Evolutionary conservation across 2,329 filamentous ascomycete genomes (phyloP), one percentile per base, ranked within the genome.

Genomic region (Sphaerulina vaccinii): DNA sequence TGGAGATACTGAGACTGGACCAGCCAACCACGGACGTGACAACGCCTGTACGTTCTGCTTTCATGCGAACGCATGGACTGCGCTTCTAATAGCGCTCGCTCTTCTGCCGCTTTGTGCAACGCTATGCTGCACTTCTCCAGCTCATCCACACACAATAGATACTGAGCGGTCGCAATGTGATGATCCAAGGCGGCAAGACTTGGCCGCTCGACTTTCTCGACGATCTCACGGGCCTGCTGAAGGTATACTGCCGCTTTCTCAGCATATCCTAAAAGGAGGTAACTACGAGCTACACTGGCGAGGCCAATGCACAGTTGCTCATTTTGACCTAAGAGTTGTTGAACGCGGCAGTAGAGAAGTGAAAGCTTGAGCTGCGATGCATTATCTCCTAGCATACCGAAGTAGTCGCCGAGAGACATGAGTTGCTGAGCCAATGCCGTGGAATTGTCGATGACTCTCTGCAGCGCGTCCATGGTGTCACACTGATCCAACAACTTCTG

Each of bases 261-360:
- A 42, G 79, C 79, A 59, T 84, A 81, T 22, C 83, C 84, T 54
- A 86, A 73, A 4, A 76, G 73, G 37, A 82, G 72, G 61, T 83
- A 81, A 56, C 83, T 79, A 6, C 77, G 60, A 1, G 76, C 79
- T 5, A 84, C 68, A 15, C 47, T 48, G 19, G 51, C n/a, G 10
- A 42, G 23, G 15, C 52, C 51, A n/a, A 69, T 57, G 70, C 45
- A 49, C 15, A 49, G n/a, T 65, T 65, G 37, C 22, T 41, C 24
- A 19, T 18, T 33, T 5, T 40, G 36, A 29, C 24, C 33, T 16
- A 36, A 41, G 8, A 58, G 19, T 15, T 38, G 19, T 13, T 41
- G 38, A 2, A 61, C 23, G 9, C 50, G 51, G 5, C 16, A 19
- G 3, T 60, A 40, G 15, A 64, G 19, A 2, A 46, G 49, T 2